Percentiles rank a stretch among this genome's conserved stretches.
Conservation (phyloP, 1,284 basidiomycete species). For the Leccinum huronense region DNA sequence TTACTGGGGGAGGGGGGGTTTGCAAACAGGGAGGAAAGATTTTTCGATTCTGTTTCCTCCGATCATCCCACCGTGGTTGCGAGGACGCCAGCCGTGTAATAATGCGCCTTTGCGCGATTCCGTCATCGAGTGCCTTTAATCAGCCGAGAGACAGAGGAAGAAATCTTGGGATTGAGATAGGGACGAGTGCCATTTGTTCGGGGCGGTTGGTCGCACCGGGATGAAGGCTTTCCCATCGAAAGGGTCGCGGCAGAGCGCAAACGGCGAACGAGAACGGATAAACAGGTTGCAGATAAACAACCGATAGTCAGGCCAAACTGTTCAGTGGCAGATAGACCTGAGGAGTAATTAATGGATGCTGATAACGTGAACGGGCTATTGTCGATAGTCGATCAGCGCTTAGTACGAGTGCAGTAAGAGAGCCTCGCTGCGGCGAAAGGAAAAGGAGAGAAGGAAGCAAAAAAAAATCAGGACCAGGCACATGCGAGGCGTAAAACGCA, state of each 20-base stretch:
- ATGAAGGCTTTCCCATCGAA: conserved; percentile 22
- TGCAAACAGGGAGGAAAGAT: background rate
- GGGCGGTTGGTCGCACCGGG: conserved; percentile 13
- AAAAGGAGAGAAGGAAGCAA: background rate
- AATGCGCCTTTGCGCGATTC: conserved; percentile 7
- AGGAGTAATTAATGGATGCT: background rate
- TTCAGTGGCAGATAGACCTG: background rate
- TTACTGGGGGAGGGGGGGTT: background rate
- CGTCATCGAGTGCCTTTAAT: conserved; percentile 14
- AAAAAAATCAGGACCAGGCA: conserved; percentile 18
- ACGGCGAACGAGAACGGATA: background rate
- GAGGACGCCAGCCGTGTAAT: conserved; percentile 7
- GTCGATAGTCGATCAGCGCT: background rate
- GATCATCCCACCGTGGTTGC: conserved; percentile 10
- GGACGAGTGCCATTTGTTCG: conserved; percentile 7
- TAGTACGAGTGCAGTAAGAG: conserved; percentile 3
- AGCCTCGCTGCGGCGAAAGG: background rate
- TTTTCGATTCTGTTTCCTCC: conserved; percentile 3
- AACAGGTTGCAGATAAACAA: background rate
- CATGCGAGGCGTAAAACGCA: conserved; percentile 1
- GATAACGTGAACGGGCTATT: background rate
- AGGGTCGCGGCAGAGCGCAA: conserved; percentile 22
- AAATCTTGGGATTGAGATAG: conserved; percentile 5
- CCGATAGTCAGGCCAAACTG: background rate
- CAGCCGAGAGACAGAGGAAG: conserved; percentile 1